Evolutionary conservation across 1,284 basidiomycete genomes (phyloP).

Genomic region (Ganoderma sp.): DNA sequence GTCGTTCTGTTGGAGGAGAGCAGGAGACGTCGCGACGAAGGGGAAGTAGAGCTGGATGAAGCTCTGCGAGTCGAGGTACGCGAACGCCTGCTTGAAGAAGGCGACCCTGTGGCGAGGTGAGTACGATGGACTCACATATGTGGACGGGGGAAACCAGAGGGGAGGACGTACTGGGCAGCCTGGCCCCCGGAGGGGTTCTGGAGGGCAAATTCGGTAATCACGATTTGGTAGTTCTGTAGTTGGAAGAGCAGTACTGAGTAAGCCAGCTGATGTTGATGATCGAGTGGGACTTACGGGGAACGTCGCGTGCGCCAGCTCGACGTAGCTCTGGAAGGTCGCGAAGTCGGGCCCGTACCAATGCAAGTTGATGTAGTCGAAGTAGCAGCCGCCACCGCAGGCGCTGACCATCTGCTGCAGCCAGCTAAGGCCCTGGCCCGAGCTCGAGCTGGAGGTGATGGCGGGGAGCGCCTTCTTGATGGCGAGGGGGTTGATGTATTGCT

Average conservation of each 20-base stretch:
- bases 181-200: conserved; percentile 4
- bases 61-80: conserved; percentile 7
- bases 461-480: conserved; percentile 12
- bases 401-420: conserved; percentile 8
- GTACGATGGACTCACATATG: not conserved
- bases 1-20: conserved; percentile 6
- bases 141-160: not conserved
- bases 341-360: conserved; percentile 7
- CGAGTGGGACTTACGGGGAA: not conserved
- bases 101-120: not conserved
- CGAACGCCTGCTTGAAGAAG: conserved; percentile 8
- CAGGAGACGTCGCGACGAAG: conserved; percentile 8
- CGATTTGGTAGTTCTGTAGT: conserved; percentile 6
- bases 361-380: conserved; percentile 10
- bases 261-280: no score
- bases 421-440: conserved; percentile 5
- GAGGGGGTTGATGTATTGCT: conserved; percentile 13
- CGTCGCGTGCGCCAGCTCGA: conserved; percentile 1
- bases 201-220: conserved; percentile 9
- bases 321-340: conserved; percentile 3
- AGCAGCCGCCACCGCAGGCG: conserved; percentile 4
- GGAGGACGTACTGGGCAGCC: conserved; percentile 1
- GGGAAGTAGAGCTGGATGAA: conserved; percentile 10
- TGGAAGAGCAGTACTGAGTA: not conserved
- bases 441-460: conserved; percentile 6